Percentiles rank a stretch among this genome's conserved stretches.
phyloP scores from a whole-genome alignment of 352 stramenopile species.

The Phytophthora tubulina region DNA sequence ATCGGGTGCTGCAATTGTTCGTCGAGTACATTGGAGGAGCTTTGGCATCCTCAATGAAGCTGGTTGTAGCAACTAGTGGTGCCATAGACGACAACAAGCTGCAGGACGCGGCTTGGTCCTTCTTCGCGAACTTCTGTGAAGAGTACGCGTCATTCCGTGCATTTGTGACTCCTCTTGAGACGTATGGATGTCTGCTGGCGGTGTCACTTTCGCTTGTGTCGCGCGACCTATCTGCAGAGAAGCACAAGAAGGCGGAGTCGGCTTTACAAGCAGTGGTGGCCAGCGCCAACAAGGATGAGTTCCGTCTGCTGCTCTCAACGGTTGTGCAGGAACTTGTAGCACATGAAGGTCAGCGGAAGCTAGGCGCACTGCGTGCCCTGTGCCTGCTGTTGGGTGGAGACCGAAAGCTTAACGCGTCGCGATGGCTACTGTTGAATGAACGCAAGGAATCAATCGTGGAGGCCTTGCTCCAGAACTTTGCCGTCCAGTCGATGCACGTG shows the following conservation, averaged over 20 bases:
- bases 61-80: slow-evolving; percentile 32
- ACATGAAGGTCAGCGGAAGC: slow-evolving; percentile 48
- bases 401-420: slow-evolving; percentile 61
- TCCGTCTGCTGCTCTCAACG: slow-evolving; percentile 67
- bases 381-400: slow-evolving; percentile 68
- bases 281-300: slow-evolving; percentile 81
- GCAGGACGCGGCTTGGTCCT: slow-evolving; percentile 47
- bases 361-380: slow-evolving; percentile 63
- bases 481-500: slow-evolving; percentile 39
- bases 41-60: slow-evolving; percentile 61
- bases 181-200: slow-evolving; percentile 71
- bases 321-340: slow-evolving; percentile 63
- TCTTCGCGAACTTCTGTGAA: slow-evolving; percentile 67
- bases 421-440: slow-evolving; percentile 60
- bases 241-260: slow-evolving; percentile 22
- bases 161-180: slow-evolving; percentile 57
- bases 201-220: slow-evolving; percentile 48
- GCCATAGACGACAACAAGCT: slow-evolving; percentile 20
- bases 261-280: slow-evolving; percentile 56
- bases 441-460: slow-evolving; percentile 63
- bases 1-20: slow-evolving; percentile 29
- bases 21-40: slow-evolving; percentile 41
- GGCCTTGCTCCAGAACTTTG: slow-evolving; percentile 58
- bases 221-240: background rate
- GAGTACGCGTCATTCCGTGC: slow-evolving; percentile 59